These are phyloP conservation scores for Phytopythium sindhum DNA, from an alignment of 352 stramenopile species.

Conservation along the genomic window DNA sequence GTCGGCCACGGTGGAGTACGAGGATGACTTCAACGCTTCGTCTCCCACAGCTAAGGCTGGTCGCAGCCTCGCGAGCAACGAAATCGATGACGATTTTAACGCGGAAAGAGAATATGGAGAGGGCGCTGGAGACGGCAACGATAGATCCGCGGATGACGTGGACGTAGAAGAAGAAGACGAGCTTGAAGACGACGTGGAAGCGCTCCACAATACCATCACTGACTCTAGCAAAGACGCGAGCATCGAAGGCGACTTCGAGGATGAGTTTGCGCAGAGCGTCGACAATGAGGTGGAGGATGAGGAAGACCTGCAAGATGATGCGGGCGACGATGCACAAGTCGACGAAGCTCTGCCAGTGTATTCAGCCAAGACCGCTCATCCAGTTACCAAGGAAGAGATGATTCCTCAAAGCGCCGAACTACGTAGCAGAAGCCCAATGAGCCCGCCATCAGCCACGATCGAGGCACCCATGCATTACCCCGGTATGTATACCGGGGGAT, in stretches of 20 bases:
- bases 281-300: conserved; percentile 3
- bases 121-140: not conserved
- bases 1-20: conserved; percentile 23
- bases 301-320: not conserved
- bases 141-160: not conserved
- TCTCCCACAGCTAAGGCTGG: conserved; percentile 12
- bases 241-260: conserved; percentile 8
- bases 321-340: not conserved
- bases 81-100: conserved; percentile 2
- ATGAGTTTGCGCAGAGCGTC: conserved; percentile 7
- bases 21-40: conserved; percentile 47
- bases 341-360: not conserved
- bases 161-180: conserved; percentile 5
- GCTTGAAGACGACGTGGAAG: not conserved
- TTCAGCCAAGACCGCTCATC: not conserved
- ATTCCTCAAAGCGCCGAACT: not conserved
- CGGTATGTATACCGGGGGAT: not conserved
- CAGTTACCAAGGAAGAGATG: not conserved
- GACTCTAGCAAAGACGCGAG: not conserved
- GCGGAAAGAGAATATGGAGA: conserved; percentile 1
- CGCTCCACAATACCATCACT: not conserved
- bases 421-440: not conserved
- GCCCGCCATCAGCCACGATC: not conserved
- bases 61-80: no score
- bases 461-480: not conserved